phyloP scores from a whole-genome alignment of 305 asterid genomes.

The Ilex paraguariensis region DNA sequence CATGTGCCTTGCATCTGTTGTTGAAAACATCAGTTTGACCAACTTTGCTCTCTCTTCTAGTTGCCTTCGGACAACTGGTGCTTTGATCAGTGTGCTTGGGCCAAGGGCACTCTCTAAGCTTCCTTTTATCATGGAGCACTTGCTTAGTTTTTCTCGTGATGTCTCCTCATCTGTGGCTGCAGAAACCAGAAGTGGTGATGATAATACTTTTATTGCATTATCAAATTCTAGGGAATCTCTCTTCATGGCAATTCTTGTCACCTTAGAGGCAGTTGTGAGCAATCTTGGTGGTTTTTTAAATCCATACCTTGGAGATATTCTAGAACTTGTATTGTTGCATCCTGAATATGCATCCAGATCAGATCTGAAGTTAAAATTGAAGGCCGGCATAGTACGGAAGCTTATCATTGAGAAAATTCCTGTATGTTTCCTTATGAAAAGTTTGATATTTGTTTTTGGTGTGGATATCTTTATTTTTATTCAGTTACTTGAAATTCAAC shows the following conservation, averaged over 20 bases:
- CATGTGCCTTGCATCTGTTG: conserved; percentile 65
- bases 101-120: conserved; percentile 74
- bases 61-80: conserved; percentile 73
- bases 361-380: conserved; percentile 53
- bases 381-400: conserved; percentile 70
- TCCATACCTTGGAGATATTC: conserved; percentile 66
- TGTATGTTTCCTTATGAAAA: conserved; percentile 41
- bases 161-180: conserved; percentile 22
- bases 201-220: conserved; percentile 20
- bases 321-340: conserved; percentile 61
- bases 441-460: conserved; percentile 1
- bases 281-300: conserved; percentile 82
- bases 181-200: conserved; percentile 21
- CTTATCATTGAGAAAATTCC: conserved; percentile 70
- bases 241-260: conserved; percentile 53
- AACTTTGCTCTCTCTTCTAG: conserved; percentile 57
- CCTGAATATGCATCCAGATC: conserved; percentile 48
- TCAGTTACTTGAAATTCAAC: conserved; percentile 1
- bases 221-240: conserved; percentile 38
- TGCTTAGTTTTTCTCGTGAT: conserved; percentile 45
- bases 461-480: conserved; percentile 2
- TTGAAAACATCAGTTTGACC: conserved; percentile 53
- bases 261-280: conserved; percentile 68
- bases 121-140: conserved; percentile 57
- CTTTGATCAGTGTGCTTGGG: conserved; percentile 79